Evolutionary conservation across 352 stramenopile species (phyloP).

Genomic region (Albugo laibachii): DNA sequence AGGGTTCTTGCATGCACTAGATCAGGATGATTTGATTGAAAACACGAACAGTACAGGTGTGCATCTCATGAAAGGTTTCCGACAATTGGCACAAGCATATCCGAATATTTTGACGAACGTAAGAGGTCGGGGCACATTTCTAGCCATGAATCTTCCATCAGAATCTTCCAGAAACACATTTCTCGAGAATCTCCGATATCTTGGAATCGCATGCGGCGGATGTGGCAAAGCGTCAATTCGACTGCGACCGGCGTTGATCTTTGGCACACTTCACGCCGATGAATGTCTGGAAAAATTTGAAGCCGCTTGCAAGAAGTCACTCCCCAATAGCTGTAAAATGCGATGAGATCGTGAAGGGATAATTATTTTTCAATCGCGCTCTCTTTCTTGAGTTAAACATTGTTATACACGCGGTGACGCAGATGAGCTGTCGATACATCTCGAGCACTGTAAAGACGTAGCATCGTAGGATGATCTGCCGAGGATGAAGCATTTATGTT

Average conservation of each 20-base stretch:
- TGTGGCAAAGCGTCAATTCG: constrained; percentile 48
- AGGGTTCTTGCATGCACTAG: constrained; percentile 44
- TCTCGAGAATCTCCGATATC: constrained; percentile 27
- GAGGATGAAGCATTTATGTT: no score
- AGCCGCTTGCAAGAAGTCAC: constrained; percentile 16
- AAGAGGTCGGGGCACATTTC: constrained; percentile 54
- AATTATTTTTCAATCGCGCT: no score
- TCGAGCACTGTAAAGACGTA: no score
- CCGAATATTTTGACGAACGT: constrained; percentile 47
- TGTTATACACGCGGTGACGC: no score
- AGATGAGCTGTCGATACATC: no score
- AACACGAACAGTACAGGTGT: constrained; percentile 53
- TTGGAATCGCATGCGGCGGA: constrained; percentile 37
- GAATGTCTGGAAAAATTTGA: constrained; percentile 59
- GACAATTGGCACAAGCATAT: constrained; percentile 21
- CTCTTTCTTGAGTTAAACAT: no score
- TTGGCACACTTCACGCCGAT: constrained; percentile 50
- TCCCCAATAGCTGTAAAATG: not conserved
- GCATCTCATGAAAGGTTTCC: constrained; percentile 35
- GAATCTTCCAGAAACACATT: constrained; percentile 43
- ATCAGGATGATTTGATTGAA: constrained; percentile 33
- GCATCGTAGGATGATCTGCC: no score
- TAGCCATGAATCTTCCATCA: constrained; percentile 55
- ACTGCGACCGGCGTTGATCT: constrained; percentile 57
- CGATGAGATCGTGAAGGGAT: no score